Evolutionary conservation across 306 rosid species (phyloP), one percentile per base, ranked within the genome.

Genomic region (Senna tora): DNA sequence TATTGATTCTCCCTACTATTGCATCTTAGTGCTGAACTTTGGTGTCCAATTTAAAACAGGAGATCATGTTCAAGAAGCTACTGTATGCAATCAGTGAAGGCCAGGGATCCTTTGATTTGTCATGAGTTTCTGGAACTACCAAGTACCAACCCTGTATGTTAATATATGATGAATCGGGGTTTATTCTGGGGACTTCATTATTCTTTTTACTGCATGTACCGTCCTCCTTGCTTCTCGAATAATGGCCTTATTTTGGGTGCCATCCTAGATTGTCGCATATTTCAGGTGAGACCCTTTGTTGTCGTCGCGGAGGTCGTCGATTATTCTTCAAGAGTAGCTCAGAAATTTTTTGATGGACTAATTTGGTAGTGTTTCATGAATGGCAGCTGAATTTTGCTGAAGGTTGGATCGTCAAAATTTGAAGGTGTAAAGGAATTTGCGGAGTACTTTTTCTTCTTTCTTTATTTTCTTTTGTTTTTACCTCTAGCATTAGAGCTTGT

Each of bases 71-170:
- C 88, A 93, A 88, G 95, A 93, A 93, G 81, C 92, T 93, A 69
- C 83, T 90, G 55, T 93, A 88, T 83, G 98, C 98, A 72, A 93
- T 93, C 89, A 87, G 67, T 58, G 98, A 93, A 86, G 98, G 98
- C 82, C 98, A 90, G 81, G 98, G 98, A 78, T 93, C 98, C 59
- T 93, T 93, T 51, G 98, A 93, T 83, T 81, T 93, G 75, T 93
- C 98, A 81, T 93, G 97, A 93, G 86, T 75, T 80, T 78, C 83
- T 69, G 73, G 83, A 78, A 63, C 84, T 7, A 39, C 38, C 30
- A 78, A 63, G 82, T 7, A 39, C 38, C 30, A 25, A 25, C 89
- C 77, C 78, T 75, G 80, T 59, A 62, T 85, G 89, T 84, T 82
- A 78, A 85, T 87, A 84, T 57, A 42, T 42, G 79, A 77, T 78